Evolutionary conservation across 352 stramenopile genomes (phyloP), one percentile per base, ranked within the genome.

Genomic region (Pythium folliculosum): DNA sequence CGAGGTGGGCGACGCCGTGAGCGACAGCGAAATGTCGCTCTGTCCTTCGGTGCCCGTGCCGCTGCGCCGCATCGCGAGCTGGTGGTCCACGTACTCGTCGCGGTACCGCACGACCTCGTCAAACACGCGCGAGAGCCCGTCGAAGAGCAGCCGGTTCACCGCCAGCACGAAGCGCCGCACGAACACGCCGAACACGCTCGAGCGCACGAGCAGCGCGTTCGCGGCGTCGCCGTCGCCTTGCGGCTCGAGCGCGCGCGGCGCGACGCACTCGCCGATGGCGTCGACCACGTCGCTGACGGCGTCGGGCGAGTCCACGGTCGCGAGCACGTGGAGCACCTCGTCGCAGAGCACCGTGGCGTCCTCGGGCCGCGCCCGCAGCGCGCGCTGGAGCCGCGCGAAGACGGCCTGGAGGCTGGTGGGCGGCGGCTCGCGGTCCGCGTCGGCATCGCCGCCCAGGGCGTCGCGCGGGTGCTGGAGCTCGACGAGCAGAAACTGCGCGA

Each of bases 131-230:
- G 81, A 88, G n/a, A 93, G 65, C 5, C 85, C 83, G 25, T 93
- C 85, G 25, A 93, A 93, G 43, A 93, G 54, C 40, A 87, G 44
- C 0, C 81, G 71, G 50, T 89, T 84, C 17, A 87, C 67, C 1
- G 72, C 70, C 32, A 93, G 51, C n/a, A 90, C 70, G 55, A 93
- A 88, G 47, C 73, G 78, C 23, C 85, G 83, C 51, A 93, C 80
- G 55, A 91, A 93, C 17, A 91, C 63, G 1, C 85, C 85, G 21
- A 93, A 68, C 49, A 89, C 57, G 60, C 84, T 92, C 25, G 65
- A 74, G 25, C 84, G 76, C 35, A 71, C 72, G 21, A 92, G 73
- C 37, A 77, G 68, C 17, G 74, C 75, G 63, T 65, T 85, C n/a
- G 84, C 68, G 0, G 78, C 83, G 60, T 89, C 78, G 51, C 65